These are phyloP conservation scores for Mrakia frigida DNA, from an alignment of 768 basidiomycete genomes.

Conservation along the genomic window DNA sequence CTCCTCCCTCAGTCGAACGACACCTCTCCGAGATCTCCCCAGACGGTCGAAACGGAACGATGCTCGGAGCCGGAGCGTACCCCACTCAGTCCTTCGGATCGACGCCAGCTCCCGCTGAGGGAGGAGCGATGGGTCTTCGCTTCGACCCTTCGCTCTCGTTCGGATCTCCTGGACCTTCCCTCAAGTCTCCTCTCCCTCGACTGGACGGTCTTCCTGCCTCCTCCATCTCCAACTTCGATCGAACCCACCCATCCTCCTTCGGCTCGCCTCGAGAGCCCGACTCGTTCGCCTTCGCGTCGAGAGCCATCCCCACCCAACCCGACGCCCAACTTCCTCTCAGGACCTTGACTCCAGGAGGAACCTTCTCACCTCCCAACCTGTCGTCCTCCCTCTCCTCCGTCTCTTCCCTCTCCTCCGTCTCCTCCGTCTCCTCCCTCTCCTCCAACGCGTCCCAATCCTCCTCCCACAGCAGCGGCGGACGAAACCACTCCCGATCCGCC, in stretches of 20 bases:
- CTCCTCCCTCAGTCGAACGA: conserved; percentile 6
- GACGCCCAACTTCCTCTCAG: conserved; percentile 7
- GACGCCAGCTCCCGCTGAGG: conserved; percentile 10
- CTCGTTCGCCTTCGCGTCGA: neutral
- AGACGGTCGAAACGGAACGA: neutral
- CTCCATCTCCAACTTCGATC: conserved; percentile 17
- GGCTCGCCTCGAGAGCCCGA: conserved; percentile 24
- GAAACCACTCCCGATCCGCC: conserved; percentile 13
- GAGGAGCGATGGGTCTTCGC: conserved; percentile 21
- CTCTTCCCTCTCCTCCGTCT: conserved; percentile 10
- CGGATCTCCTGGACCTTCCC: neutral
- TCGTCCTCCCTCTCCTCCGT: neutral
- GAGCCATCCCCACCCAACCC: conserved; percentile 4
- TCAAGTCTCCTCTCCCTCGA: neutral
- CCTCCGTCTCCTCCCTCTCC: conserved; percentile 13
- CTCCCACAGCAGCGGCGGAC: neutral
- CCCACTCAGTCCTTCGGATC: neutral
- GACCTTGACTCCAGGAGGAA: conserved; percentile 9
- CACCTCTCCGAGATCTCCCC: neutral
- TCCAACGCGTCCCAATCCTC: conserved; percentile 14
- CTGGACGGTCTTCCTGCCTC: neutral
- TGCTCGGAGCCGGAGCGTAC: conserved; percentile 1
- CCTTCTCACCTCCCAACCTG: neutral
- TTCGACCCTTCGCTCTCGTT: conserved; percentile 19
- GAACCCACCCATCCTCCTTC: neutral